A percentile compares a stretch with the other conserved stretches of the same genome.
Evolutionary conservation across 2,329 filamentous ascomycete species (phyloP).

Genomic region (Coniochaeta pulveracea): DNA sequence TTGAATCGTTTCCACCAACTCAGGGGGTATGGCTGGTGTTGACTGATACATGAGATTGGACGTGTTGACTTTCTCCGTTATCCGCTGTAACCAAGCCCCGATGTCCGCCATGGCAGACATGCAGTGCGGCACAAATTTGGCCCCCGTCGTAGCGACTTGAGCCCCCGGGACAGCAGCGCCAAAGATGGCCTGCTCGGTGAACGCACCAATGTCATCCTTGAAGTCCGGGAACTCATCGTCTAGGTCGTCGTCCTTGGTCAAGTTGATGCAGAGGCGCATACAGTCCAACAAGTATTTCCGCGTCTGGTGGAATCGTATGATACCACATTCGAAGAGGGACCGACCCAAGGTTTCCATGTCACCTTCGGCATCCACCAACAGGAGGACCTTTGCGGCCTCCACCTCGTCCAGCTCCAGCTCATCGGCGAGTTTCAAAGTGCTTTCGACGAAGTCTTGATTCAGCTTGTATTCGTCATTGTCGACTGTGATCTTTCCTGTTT

Average conservation of each 20-base stretch:
- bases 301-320: conserved; percentile 81
- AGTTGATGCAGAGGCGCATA: conserved; percentile 66
- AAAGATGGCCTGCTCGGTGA: conserved; percentile 42
- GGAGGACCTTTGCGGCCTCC: conserved; percentile 65
- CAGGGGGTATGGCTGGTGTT: conserved; percentile 36
- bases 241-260: conserved; percentile 47
- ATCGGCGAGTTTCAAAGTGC: conserved; percentile 71
- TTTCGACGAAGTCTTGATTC: conserved; percentile 81
- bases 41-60: conserved; percentile 62
- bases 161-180: conserved; percentile 32
- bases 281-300: conserved; percentile 76
- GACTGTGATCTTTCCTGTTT: conserved; percentile 62
- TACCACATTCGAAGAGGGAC: conserved; percentile 62
- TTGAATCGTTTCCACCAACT: conserved; percentile 66
- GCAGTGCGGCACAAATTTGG: conserved; percentile 62
- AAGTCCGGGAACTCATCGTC: conserved; percentile 35
- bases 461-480: conserved; percentile 64
- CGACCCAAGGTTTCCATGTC: conserved; percentile 60
- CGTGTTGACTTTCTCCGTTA: conserved; percentile 67
- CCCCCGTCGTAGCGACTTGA: conserved; percentile 29
- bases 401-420: conserved; percentile 85
- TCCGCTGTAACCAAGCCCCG: conserved; percentile 62
- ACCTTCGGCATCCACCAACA: conserved; percentile 61
- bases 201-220: conserved; percentile 34
- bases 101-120: conserved; percentile 66